phyloP scores from a whole-genome alignment of 495 filamentous ascomycete species.

The Lentithecium fluviatile region DNA sequence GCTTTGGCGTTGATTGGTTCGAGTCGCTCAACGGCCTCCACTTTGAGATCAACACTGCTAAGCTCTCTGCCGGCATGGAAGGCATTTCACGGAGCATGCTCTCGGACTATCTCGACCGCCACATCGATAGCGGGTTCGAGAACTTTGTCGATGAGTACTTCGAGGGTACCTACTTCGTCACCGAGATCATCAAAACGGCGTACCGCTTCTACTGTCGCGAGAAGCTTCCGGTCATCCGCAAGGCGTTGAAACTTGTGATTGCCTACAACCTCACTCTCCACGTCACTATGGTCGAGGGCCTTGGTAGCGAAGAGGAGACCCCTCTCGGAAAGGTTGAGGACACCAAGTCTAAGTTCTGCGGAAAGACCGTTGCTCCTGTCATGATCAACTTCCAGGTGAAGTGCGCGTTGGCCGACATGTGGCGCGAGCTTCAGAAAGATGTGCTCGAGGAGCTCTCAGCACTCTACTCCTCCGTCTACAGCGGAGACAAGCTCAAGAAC shows the following conservation, averaged over 20 bases:
- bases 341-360: constrained; percentile 72
- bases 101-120: constrained; percentile 86
- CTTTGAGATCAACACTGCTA: constrained; percentile 81
- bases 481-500: constrained; percentile 89
- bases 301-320: constrained; percentile 67
- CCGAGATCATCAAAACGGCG: constrained; percentile 89
- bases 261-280: constrained; percentile 91
- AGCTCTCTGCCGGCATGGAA: constrained; percentile 77
- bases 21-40: constrained; percentile 71
- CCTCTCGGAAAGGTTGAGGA: constrained; percentile 79
- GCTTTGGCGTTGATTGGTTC: constrained; percentile 88
- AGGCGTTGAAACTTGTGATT: constrained; percentile 85
- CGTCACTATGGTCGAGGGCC: constrained; percentile 86
- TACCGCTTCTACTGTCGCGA: constrained; percentile 85
- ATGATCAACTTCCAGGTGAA: constrained; percentile 99
- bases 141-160: constrained; percentile 92
- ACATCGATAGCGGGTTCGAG: constrained; percentile 85
- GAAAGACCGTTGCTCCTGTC: constrained; percentile 85
- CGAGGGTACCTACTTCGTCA: constrained; percentile 87
- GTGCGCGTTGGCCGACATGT: constrained; percentile 90
- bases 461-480: constrained; percentile 90
- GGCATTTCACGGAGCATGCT: constrained; percentile 74
- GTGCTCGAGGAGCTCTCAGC: constrained; percentile 85
- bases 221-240: constrained; percentile 79
- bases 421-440: constrained; percentile 92